phyloP scores from a whole-genome alignment of 2,329 filamentous ascomycete genomes.

The Madurella fahalii region DNA sequence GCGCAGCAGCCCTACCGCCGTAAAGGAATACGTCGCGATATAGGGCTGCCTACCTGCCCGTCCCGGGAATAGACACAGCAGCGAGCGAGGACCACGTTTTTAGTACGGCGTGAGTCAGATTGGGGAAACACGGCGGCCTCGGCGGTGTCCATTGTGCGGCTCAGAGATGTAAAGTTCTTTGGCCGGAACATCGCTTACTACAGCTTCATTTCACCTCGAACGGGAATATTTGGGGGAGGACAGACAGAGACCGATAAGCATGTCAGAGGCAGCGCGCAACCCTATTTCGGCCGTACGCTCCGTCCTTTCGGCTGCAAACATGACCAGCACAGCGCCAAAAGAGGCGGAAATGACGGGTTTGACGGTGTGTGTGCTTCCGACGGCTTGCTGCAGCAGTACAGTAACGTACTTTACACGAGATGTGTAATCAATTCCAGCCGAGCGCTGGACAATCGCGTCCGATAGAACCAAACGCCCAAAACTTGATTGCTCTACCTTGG shows the following conservation, averaged over 20 bases:
- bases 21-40: background rate
- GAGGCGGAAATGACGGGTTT: background rate
- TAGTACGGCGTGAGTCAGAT: constrained; percentile 6
- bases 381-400: no score
- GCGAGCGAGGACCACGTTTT: no score
- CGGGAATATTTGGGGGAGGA: background rate
- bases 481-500: no score
- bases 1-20: background rate
- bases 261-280: background rate
- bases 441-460: no score
- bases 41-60: background rate
- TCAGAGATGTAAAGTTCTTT: background rate
- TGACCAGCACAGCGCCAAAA: background rate
- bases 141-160: background rate
- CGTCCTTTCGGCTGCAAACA: background rate
- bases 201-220: background rate
- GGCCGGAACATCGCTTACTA: background rate
- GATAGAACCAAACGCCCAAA: no score
- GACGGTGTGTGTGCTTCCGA: no score
- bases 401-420: no score
- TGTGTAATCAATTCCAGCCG: no score
- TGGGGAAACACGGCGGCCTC: constrained; percentile 6
- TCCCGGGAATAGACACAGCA: no score
- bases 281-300: background rate
- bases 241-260: background rate